Evolutionary conservation across 495 filamentous ascomycete genomes (phyloP).

Genomic region (Glonium stellatum): DNA sequence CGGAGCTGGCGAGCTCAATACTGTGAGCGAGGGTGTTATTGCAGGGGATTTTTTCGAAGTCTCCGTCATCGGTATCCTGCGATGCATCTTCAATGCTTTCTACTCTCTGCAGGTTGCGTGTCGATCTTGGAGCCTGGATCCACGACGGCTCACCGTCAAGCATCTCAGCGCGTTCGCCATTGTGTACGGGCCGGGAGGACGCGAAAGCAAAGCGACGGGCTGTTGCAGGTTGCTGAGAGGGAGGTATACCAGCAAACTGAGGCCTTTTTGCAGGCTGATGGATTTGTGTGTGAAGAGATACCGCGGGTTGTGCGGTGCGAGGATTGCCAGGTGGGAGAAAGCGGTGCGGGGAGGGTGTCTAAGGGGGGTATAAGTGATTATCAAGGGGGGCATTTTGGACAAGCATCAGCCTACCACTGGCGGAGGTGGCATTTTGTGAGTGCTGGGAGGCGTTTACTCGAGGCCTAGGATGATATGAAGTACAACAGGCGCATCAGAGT

Average conservation of each 20-base stretch:
- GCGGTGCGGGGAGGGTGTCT: constrained; percentile 1
- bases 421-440: neutral
- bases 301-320: neutral
- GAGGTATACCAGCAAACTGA: neutral
- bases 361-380: neutral
- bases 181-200: neutral
- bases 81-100: constrained; percentile 22
- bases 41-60: neutral
- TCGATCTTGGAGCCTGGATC: neutral
- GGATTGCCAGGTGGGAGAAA: neutral
- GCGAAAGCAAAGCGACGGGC: constrained; percentile 1
- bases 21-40: neutral
- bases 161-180: neutral
- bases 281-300: too few species aligned
- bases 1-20: neutral
- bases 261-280: neutral
- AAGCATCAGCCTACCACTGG: neutral
- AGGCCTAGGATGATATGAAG: too few species aligned
- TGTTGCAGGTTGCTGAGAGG: neutral
- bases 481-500: too few species aligned
- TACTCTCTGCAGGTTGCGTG: constrained; percentile 11
- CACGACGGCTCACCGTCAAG: neutral
- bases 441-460: too few species aligned
- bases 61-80: constrained; percentile 1
- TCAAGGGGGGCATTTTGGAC: neutral